Evolutionary conservation across 495 filamentous ascomycete genomes (phyloP), one percentile per base, ranked within the genome.

Genomic region (Daldinia concentrica): DNA sequence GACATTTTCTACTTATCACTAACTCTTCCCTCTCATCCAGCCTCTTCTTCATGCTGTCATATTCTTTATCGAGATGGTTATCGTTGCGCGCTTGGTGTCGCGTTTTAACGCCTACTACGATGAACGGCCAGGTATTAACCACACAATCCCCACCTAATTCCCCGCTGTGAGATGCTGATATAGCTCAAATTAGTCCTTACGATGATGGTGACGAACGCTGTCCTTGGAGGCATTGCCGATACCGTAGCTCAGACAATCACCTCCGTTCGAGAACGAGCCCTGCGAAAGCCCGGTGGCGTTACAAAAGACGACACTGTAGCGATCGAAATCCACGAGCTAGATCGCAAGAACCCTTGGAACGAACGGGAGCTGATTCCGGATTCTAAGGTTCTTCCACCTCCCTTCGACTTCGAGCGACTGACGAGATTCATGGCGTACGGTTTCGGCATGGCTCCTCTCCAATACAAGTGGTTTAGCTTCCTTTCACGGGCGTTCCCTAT

Each of bases 171-270:
- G 26, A 14, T 50, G 12, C 69, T 77, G 19, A 76, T 58, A 36
- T 7, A 4, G 6, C 19, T 19, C 4, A 54, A 69, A 37, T 22
- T 65, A 92, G 93, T 99, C 39, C 85, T 99, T 68, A 99, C 95
- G 45, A 99, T 95, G 79, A 99, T 98, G 95, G 91, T 98, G 68
- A 95, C 93, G 72, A 99, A 99, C 81, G 91, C 95, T 63, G 90
- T 99, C 34, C 88, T 99, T 27, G 93, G 92, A 80, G 95, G 93
- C 68, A 90, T 97, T 58, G 93, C 95, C 77, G 95, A 99, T 82
- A 98, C 95, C 15, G 92, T 97, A 64, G 95, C 95, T 59, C 95
- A 99, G 77, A 88, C 91, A 60, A 91, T 99, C 73, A 98, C 95
- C 26, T 87, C 93, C 39, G 88, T 97, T 76, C 89, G 89, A 52